phyloP scores from a whole-genome alignment of 2,329 filamentous ascomycete genomes.

The Ophiosphaerella korrae region DNA sequence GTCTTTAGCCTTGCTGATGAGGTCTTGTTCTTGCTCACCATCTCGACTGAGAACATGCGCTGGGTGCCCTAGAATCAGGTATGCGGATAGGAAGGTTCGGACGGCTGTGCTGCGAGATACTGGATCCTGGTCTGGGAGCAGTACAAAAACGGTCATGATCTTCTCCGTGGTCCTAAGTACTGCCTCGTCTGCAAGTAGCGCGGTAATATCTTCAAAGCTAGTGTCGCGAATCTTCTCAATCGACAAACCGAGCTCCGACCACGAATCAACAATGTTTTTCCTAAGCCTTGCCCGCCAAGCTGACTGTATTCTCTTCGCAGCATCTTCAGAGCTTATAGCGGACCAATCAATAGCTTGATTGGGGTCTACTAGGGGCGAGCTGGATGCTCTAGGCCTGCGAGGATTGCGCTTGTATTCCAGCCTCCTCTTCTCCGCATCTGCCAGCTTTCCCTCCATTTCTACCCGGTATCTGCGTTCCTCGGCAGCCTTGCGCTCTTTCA shows the following conservation, averaged over 20 bases:
- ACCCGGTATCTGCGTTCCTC: slow-evolving; percentile 71
- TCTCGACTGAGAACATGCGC: slow-evolving; percentile 78
- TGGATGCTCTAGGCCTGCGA: slow-evolving; percentile 64
- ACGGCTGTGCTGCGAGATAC: slow-evolving; percentile 68
- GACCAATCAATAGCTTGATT: slow-evolving; percentile 37
- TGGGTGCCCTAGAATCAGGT: slow-evolving; percentile 78
- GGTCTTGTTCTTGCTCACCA: slow-evolving; percentile 69
- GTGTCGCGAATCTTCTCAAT: slow-evolving; percentile 72
- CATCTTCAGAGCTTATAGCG: slow-evolving; percentile 63
- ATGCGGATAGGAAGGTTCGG: slow-evolving; percentile 78
- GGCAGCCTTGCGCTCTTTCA: slow-evolving; percentile 78
- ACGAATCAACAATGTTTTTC: slow-evolving; percentile 67
- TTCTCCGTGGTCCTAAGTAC: slow-evolving; percentile 70
- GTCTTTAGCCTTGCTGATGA: slow-evolving; percentile 78
- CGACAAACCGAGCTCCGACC: slow-evolving; percentile 68
- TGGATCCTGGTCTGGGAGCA: slow-evolving; percentile 63
- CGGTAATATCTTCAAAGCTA: slow-evolving; percentile 75
- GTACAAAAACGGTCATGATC: slow-evolving; percentile 70
- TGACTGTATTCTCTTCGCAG: slow-evolving; percentile 69
- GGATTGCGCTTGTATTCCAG: slow-evolving; percentile 58
- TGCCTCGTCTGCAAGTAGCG: slow-evolving; percentile 68
- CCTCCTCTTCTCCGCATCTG: slow-evolving; percentile 75
- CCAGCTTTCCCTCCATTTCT: slow-evolving; percentile 80
- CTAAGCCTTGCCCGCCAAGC: slow-evolving; percentile 69
- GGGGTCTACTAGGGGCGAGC: slow-evolving; percentile 55